A percentile compares a stretch with the other conserved stretches of the same genome.
Conservation (phyloP, 2,329 filamentous ascomycete species). For the Pseudocercospora macadamiae region DNA sequence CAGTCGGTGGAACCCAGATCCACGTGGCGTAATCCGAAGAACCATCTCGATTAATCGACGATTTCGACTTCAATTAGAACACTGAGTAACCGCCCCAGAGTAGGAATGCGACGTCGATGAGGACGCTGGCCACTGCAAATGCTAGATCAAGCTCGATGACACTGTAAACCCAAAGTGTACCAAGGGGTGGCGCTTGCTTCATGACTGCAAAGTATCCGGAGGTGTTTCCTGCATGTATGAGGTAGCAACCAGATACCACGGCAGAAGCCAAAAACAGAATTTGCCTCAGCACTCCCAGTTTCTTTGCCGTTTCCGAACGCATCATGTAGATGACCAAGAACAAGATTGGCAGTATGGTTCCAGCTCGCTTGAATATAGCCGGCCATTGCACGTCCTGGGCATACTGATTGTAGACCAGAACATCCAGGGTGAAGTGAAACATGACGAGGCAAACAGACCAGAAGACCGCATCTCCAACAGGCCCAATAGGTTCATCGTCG, state of each 20-base stretch:
- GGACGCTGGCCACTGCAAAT: slow-evolving; percentile 62
- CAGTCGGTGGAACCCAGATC: no score
- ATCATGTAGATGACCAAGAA: slow-evolving; percentile 50
- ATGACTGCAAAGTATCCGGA: slow-evolving; percentile 84
- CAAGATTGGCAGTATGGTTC: slow-evolving; percentile 49
- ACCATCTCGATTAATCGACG: neutral
- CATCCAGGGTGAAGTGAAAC: slow-evolving; percentile 77
- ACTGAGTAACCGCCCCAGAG: slow-evolving; percentile 57
- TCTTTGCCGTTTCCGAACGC: slow-evolving; percentile 44
- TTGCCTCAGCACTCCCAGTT: slow-evolving; percentile 51
- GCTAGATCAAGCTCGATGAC: slow-evolving; percentile 80
- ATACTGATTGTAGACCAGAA: slow-evolving; percentile 79
- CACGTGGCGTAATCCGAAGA: neutral
- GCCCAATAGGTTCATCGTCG: slow-evolving; percentile 50
- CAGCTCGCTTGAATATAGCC: slow-evolving; percentile 56
- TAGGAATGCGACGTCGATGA: slow-evolving; percentile 55
- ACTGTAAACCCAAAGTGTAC: slow-evolving; percentile 90
- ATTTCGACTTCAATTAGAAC: slow-evolving; percentile 21
- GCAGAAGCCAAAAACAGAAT: slow-evolving; percentile 66
- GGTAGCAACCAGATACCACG: slow-evolving; percentile 69
- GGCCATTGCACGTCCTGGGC: slow-evolving; percentile 66
- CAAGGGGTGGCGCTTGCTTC: slow-evolving; percentile 87
- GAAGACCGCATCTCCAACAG: slow-evolving; percentile 52
- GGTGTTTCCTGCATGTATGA: slow-evolving; percentile 79
- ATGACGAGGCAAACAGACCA: slow-evolving; percentile 64